phyloP scores from a whole-genome alignment of 495 filamentous ascomycete species.

The Neurospora sp. region DNA sequence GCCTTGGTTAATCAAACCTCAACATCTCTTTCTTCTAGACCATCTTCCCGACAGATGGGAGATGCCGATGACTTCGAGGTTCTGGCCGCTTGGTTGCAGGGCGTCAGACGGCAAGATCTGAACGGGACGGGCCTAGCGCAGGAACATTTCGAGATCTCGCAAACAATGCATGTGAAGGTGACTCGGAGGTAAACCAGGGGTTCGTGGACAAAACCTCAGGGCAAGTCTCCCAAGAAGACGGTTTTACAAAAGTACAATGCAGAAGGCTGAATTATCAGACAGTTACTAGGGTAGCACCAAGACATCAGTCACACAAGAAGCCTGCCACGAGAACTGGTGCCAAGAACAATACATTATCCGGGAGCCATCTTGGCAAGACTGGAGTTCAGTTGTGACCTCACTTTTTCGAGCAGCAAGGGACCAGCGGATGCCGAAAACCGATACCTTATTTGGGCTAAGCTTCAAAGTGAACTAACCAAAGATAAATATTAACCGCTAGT shows the following conservation, averaged over 20 bases:
- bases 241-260: neutral
- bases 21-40: neutral
- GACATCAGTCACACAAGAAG: neutral
- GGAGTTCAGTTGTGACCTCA: neutral
- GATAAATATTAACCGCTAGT: neutral
- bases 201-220: neutral
- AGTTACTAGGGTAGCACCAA: too few relatives aligned
- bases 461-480: neutral
- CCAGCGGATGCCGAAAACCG: neutral
- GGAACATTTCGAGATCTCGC: neutral
- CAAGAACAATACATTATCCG: neutral
- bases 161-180: neutral
- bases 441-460: neutral
- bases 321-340: neutral
- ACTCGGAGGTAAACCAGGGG: neutral
- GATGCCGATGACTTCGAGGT: neutral
- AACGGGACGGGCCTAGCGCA: neutral
- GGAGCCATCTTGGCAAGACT: neutral
- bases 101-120: neutral
- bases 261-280: neutral
- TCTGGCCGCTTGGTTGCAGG: neutral
- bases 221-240: neutral
- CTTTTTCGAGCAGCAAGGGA: neutral
- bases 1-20: neutral
- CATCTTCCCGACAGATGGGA: neutral